Percentiles rank a stretch among this genome's conserved stretches.
phyloP scores from a whole-genome alignment of 73 alveolate species.

The Tetrahymena malaccensis region DNA sequence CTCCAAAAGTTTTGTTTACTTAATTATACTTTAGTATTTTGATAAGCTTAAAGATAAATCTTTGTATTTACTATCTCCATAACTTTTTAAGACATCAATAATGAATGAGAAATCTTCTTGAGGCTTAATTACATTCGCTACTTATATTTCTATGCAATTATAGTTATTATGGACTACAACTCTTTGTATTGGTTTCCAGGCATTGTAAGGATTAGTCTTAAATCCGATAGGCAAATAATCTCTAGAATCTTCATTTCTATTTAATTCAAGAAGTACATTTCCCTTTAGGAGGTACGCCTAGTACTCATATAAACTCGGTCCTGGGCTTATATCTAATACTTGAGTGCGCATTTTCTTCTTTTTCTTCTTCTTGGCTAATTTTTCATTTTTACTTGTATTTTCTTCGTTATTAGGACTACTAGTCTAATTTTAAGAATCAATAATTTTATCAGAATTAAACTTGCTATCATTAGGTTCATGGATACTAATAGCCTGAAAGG shows the following conservation, averaged over 20 bases:
- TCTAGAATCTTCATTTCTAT: not conserved
- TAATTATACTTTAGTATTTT: not conserved
- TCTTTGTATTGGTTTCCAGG: not conserved
- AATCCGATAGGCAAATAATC: not conserved
- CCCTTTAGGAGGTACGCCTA: not conserved
- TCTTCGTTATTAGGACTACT: not conserved
- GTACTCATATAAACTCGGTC: not conserved
- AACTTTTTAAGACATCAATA: not conserved
- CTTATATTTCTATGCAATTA: not conserved
- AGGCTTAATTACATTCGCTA: not conserved
- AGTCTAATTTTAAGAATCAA: not conserved
- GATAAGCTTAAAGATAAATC: not conserved
- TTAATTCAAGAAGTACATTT: not conserved
- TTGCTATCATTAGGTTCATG: not conserved
- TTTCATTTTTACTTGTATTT: not conserved
- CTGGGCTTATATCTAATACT: not conserved
- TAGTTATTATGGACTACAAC: not conserved
- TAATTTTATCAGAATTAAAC: not conserved
- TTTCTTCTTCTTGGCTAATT: not conserved
- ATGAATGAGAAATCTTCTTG: not conserved
- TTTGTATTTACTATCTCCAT: not conserved
- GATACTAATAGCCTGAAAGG: not conserved
- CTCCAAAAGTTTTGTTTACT: not conserved
- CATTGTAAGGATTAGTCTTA: not conserved
- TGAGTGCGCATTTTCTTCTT: not conserved